phyloP scores from a whole-genome alignment of 2,329 filamentous ascomycete genomes.

The Cladophialophora chaetospira region DNA sequence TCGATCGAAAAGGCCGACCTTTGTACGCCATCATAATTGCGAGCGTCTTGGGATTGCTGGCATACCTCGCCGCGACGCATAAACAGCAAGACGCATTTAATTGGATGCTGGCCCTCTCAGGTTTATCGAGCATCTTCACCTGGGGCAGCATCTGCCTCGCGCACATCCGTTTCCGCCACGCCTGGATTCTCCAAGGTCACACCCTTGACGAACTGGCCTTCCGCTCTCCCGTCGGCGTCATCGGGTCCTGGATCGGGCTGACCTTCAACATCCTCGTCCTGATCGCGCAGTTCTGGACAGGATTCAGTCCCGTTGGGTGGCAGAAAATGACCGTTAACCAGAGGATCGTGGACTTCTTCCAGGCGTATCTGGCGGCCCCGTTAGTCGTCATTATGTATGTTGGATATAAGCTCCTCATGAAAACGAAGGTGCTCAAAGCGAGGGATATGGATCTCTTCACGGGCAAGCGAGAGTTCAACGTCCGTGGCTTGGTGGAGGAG shows the following conservation, averaged over 20 bases:
- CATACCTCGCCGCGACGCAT: conserved; percentile 44
- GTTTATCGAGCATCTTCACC: conserved; percentile 64
- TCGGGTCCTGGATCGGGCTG: conserved; percentile 65
- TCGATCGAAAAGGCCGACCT: conserved; percentile 51
- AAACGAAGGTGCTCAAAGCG: conserved; percentile 66
- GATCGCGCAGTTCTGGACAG: conserved; percentile 52
- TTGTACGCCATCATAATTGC: conserved; percentile 46
- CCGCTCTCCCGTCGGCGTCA: conserved; percentile 60
- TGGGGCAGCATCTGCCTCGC: conserved; percentile 67
- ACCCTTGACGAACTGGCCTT: conserved; percentile 67
- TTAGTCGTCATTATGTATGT: conserved; percentile 58
- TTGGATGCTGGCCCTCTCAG: conserved; percentile 67
- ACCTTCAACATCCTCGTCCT: conserved; percentile 57
- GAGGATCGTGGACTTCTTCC: conserved; percentile 36
- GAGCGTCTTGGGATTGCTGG: conserved; percentile 44
- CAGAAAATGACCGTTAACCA: conserved; percentile 24
- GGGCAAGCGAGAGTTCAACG: conserved; percentile 80
- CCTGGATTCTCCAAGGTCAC: conserved; percentile 61
- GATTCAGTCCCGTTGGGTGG: conserved; percentile 34
- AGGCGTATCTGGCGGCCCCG: conserved; percentile 37
- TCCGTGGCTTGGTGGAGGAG: conserved; percentile 75
- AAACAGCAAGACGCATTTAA: conserved; percentile 58
- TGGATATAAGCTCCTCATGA: conserved; percentile 73
- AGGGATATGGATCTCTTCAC: conserved; percentile 85
- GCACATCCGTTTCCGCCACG: conserved; percentile 68